Evolutionary conservation across 805 yeast species (phyloP), one percentile per base, ranked within the genome.

Genomic region (Candida stauntonica): DNA sequence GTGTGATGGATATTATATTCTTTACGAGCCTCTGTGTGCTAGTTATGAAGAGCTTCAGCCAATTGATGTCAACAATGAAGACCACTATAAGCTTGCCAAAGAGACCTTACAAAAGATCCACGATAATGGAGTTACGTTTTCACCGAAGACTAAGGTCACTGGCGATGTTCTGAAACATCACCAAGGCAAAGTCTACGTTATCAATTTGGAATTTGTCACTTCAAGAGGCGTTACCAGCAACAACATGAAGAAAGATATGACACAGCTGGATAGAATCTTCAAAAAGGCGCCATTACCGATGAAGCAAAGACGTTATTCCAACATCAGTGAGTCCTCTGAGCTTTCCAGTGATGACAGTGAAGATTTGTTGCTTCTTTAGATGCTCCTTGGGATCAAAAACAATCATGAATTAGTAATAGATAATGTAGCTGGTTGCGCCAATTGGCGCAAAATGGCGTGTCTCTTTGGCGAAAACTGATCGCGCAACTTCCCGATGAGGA

Each of bases 1-100:
- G 19, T 33, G 50, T 8, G 60, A 55, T 39, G 60, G 60, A 1
- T 54, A 51, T 34, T 55, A 47, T 36, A 39, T 55, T 11, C 23
- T 54, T 2, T 55, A 48, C 30, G 53, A 51, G 26, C 56, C 56
- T 8, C 45, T 52, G 15, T 42, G 47, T 6, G 15, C 32, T 3
- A 31, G 40, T 7, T 26, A 43, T 11, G 46, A 49, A 11, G 50
- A 51, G 7, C 27, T 51, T 11, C 18, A 26, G 7, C 47, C 47
- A 11, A 15, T 51, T 6, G 50, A 54, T 32, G 9, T 15, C 1
- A 18, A 23, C 4, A 42, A 36, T 35, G 31, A 30, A 1, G 17
- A 24, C 9, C 55, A 54, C 19, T 46, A 42, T 29, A 42, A 44
- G 14, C 12, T 45, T 20, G 44, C 47, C 5, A 42, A 44, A 21